Evolutionary conservation across 768 basidiomycete species (phyloP).

Genomic region (Leucogyrophana mollusca): DNA sequence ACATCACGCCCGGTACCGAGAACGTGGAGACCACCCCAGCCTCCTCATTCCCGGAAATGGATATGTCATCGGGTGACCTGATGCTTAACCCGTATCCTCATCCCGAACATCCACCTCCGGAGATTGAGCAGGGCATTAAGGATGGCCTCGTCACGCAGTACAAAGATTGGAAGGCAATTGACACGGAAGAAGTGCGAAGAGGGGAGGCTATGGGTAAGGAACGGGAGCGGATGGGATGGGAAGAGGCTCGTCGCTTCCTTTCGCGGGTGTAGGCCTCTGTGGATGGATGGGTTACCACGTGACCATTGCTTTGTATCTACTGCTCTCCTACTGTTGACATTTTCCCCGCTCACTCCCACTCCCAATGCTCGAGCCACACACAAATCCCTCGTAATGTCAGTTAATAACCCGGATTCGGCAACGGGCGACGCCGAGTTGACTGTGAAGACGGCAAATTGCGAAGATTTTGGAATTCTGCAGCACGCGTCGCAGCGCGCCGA

Average conservation of each 20-base stretch:
- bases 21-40: conserved; percentile 11
- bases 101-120: conserved; percentile 46
- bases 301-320: too few species aligned
- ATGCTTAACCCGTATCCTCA: conserved; percentile 37
- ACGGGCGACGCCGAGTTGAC: conserved; percentile 21
- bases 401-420: conserved; percentile 24
- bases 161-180: conserved; percentile 71
- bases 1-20: conserved; percentile 37
- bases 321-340: too few species aligned
- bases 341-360: too few species aligned
- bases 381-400: too few species aligned
- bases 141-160: conserved; percentile 56
- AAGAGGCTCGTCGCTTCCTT: conserved; percentile 43
- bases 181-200: conserved; percentile 65
- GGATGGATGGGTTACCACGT: too few species aligned
- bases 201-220: conserved; percentile 64
- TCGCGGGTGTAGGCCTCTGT: too few species aligned
- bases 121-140: conserved; percentile 41
- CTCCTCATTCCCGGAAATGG: conserved; percentile 6
- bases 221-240: conserved; percentile 75
- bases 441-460: conserved; percentile 24
- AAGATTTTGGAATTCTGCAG: conserved; percentile 20
- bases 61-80: conserved; percentile 7
- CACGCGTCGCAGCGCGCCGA: conserved; percentile 20
- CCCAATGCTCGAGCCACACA: too few species aligned